Conservation (phyloP, 495 filamentous ascomycete genomes). For the Xylona heveae region DNA sequence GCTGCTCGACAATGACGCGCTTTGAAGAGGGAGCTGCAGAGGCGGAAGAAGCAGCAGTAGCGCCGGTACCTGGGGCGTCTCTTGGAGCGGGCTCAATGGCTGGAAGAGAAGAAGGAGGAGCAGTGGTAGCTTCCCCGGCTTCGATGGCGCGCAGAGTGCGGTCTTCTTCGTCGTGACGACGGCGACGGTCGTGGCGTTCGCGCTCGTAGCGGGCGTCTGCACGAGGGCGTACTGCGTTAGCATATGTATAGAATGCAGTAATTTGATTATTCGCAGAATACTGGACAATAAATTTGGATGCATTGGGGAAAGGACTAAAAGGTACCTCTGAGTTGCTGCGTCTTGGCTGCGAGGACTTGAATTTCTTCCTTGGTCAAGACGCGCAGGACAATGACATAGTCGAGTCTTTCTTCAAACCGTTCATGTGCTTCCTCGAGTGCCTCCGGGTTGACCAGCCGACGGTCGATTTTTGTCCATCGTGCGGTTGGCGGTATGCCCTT, state of each 20-base stretch:
- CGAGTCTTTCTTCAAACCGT: constrained; percentile 58
- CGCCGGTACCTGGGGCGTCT: not conserved
- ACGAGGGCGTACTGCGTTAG: not conserved
- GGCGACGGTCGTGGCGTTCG: constrained; percentile 11
- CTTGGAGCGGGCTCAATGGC: not conserved
- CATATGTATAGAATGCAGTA: not conserved
- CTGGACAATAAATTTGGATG: not conserved
- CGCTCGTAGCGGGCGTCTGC: constrained; percentile 13
- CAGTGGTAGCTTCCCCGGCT: not conserved
- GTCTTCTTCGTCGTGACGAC: constrained; percentile 5
- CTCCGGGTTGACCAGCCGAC: constrained; percentile 62
- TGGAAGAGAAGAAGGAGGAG: not conserved
- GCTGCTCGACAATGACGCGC: constrained; percentile 2
- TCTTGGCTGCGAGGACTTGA: constrained; percentile 53
- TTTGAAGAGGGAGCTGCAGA: not conserved
- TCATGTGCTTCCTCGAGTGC: constrained; percentile 58
- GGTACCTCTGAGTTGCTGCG: constrained; percentile 55
- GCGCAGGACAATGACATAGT: constrained; percentile 68
- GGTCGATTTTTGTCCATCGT: constrained; percentile 76
- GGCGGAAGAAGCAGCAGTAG: not conserved
- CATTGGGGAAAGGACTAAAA: not conserved
- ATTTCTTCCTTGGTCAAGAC: constrained; percentile 69
- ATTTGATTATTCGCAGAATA: not conserved
- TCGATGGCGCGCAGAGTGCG: constrained; percentile 1
- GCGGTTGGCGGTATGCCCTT: constrained; percentile 55